Evolutionary conservation across 108 stramenopile genomes (phyloP).

Genomic region (Cyclostephanos tholiformis): DNA sequence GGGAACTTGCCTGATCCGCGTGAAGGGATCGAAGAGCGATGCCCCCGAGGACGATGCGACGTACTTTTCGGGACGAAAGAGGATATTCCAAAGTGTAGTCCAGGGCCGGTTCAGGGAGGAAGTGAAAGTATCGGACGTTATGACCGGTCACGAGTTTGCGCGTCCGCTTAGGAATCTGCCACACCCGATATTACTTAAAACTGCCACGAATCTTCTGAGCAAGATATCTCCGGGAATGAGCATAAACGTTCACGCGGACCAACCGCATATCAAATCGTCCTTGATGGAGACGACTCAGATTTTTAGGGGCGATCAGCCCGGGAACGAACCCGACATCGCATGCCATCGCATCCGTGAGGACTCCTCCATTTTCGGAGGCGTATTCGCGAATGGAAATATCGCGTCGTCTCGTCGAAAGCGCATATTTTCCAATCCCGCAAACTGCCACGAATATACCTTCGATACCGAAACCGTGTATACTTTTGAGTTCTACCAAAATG

Average conservation of each 20-base stretch:
- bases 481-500: constrained; percentile 62
- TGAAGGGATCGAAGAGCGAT: constrained; percentile 45
- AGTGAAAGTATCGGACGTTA: constrained; percentile 52
- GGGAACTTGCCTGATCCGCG: constrained; percentile 55
- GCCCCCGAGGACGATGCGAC: constrained; percentile 38
- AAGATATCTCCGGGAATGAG: constrained; percentile 41
- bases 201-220: constrained; percentile 44
- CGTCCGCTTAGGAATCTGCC: constrained; percentile 55
- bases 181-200: constrained; percentile 47
- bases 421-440: constrained; percentile 37
- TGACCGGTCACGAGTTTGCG: constrained; percentile 59
- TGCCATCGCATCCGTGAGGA: constrained; percentile 42
- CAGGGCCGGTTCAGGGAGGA: constrained; percentile 71
- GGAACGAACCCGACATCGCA: constrained; percentile 51
- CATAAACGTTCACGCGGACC: constrained; percentile 34
- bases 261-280: constrained; percentile 39
- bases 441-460: constrained; percentile 29
- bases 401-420: constrained; percentile 39
- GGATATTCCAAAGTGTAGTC: constrained; percentile 59
- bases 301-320: constrained; percentile 49
- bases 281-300: constrained; percentile 43
- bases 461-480: constrained; percentile 59
- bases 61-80: constrained; percentile 61
- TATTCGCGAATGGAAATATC: constrained; percentile 32
- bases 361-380: constrained; percentile 49